Percentiles rank a stretch among this genome's conserved stretches.
These are phyloP conservation scores for Microdochium nivale DNA, from an alignment of 2,329 filamentous ascomycete species.

Conservation along the genomic window DNA sequence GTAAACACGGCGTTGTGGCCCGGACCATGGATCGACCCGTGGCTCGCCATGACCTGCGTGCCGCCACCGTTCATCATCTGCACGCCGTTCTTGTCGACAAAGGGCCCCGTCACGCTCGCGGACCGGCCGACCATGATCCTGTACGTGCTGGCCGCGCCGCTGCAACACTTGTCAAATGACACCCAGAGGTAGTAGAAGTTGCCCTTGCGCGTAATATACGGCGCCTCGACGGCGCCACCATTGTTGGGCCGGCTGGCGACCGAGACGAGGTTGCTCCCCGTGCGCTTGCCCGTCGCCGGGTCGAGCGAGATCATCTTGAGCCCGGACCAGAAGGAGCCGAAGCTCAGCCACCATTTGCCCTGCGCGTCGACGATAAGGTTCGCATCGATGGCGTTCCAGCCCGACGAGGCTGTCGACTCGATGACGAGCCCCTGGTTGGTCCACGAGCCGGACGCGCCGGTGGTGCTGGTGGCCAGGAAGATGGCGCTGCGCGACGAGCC, in stretches of 20 bases:
- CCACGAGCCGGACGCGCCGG: slow-evolving; percentile 46
- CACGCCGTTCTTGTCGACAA: slow-evolving; percentile 45
- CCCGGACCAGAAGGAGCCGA: slow-evolving; percentile 62
- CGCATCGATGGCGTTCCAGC: slow-evolving; percentile 54
- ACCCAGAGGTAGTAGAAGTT: slow-evolving; percentile 38
- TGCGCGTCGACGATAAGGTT: slow-evolving; percentile 35
- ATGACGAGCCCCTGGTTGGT: slow-evolving; percentile 44
- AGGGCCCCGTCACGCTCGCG: slow-evolving; percentile 39
- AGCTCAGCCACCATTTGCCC: slow-evolving; percentile 39
- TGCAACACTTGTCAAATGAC: slow-evolving; percentile 60
- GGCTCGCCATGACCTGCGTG: slow-evolving; percentile 46
- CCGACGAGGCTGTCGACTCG: slow-evolving; percentile 33
- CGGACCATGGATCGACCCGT: slow-evolving; percentile 51
- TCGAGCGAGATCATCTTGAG: slow-evolving; percentile 31
- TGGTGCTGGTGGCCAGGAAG: slow-evolving; percentile 38
- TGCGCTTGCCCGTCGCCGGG: slow-evolving; percentile 8
- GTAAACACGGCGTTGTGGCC: slow-evolving; percentile 52
- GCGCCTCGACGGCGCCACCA: slow-evolving; percentile 31
- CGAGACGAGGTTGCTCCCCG: slow-evolving; percentile 9
- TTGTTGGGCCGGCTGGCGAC: slow-evolving; percentile 41
- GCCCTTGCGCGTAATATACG: slow-evolving; percentile 42
- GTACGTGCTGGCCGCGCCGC: slow-evolving; percentile 49
- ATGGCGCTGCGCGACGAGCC: slow-evolving; percentile 54
- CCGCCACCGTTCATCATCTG: slow-evolving; percentile 48
- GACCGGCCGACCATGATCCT: slow-evolving; percentile 56